phyloP scores from a whole-genome alignment of 1,284 basidiomycete genomes.

The Paramarasmius palmivorus region DNA sequence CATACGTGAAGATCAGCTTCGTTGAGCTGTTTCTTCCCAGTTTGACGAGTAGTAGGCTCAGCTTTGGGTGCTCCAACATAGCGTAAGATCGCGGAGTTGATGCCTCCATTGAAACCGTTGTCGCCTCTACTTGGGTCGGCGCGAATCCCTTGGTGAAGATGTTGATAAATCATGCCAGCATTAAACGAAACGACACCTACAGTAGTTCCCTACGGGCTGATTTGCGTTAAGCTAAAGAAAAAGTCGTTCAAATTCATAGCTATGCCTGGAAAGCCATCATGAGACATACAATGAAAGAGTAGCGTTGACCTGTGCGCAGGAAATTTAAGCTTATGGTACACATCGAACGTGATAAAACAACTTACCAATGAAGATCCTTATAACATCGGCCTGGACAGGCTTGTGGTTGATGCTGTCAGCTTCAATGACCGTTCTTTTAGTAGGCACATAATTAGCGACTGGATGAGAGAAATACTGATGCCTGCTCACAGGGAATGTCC shows the following conservation, averaged over 20 bases:
- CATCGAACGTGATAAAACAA: constrained; percentile 25
- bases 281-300: background rate
- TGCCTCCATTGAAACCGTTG: constrained; percentile 26
- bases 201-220: constrained; percentile 18
- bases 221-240: constrained; percentile 3
- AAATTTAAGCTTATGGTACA: no score
- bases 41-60: constrained; percentile 31
- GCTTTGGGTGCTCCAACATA: constrained; percentile 36
- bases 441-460: no score
- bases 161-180: background rate
- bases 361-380: constrained; percentile 25
- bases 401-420: background rate
- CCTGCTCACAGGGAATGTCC: background rate
- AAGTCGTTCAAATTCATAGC: background rate
- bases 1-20: background rate
- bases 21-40: background rate
- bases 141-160: constrained; percentile 25
- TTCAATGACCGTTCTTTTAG: background rate
- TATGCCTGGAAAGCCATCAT: no score
- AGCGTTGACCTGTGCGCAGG: background rate
- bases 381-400: constrained; percentile 14
- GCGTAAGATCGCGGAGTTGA: constrained; percentile 45
- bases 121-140: constrained; percentile 24
- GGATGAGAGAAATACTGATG: no score
- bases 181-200: background rate